Conservation (phyloP, 495 filamentous ascomycete genomes). For the Penicillium angulare region DNA sequence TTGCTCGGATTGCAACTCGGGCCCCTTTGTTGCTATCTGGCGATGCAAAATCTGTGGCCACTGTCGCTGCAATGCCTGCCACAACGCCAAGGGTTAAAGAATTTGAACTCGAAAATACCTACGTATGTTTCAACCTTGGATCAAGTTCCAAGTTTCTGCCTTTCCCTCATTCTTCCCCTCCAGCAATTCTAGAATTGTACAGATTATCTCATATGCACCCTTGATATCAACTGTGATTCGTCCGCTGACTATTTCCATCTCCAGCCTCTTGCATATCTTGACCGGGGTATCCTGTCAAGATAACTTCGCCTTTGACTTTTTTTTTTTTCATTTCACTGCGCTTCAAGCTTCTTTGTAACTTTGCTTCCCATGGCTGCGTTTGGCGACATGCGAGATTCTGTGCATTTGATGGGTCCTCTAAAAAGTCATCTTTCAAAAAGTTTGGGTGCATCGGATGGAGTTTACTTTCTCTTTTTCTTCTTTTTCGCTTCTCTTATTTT, state of each 20-base stretch:
- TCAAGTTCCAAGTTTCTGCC: background rate
- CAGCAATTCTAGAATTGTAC: too few relatives aligned
- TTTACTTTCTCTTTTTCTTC: conserved; percentile 8
- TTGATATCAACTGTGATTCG: too few relatives aligned
- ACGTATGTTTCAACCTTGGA: background rate
- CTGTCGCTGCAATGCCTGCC: conserved; percentile 46
- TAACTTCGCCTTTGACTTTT: background rate
- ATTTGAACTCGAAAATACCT: too few relatives aligned
- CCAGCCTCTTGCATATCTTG: conserved; percentile 1
- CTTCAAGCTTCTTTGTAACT: background rate
- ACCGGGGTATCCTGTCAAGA: background rate
- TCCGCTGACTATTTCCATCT: background rate
- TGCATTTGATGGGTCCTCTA: conserved; percentile 20
- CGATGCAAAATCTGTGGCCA: conserved; percentile 50
- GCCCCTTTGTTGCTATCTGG: conserved; percentile 50
- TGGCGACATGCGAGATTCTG: background rate
- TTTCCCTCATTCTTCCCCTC: background rate
- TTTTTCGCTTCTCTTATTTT: conserved; percentile 1
- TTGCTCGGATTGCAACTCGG: conserved; percentile 50
- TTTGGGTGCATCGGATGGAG: conserved; percentile 21
- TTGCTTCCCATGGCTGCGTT: conserved; percentile 5
- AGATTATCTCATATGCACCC: too few relatives aligned
- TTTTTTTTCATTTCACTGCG: background rate
- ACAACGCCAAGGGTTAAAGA: conserved; percentile 41
- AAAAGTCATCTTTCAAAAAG: conserved; percentile 1